A percentile compares a stretch with the other conserved stretches of the same genome.
Evolutionary conservation across 2,329 filamentous ascomycete species (phyloP).

Genomic region (Hymenoscyphus albidus): DNA sequence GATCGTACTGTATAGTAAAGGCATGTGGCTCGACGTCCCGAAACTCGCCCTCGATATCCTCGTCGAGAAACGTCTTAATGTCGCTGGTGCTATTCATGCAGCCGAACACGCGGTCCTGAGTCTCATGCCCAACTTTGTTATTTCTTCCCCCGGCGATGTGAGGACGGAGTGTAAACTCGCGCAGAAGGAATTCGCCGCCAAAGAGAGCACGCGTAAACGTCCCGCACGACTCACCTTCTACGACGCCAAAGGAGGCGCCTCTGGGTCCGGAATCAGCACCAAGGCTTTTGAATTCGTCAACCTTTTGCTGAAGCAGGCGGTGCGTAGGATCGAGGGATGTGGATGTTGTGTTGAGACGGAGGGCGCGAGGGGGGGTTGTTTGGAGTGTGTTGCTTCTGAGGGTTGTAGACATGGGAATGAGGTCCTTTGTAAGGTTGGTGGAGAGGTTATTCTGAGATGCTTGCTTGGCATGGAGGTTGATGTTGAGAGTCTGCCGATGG

Average conservation of each 20-base stretch:
- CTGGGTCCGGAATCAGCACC: slow-evolving; percentile 79
- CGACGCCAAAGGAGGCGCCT: slow-evolving; percentile 83
- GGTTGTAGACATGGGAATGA: slow-evolving; percentile 80
- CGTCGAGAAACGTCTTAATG: slow-evolving; percentile 65
- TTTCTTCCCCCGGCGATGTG: slow-evolving; percentile 86
- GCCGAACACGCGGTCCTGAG: slow-evolving; percentile 88
- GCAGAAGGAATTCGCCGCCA: slow-evolving; percentile 78
- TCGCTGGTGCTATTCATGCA: slow-evolving; percentile 87
- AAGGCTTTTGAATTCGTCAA: slow-evolving; percentile 95
- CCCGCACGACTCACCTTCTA: slow-evolving; percentile 91
- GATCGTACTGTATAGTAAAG: slow-evolving; percentile 78
- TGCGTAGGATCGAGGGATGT: slow-evolving; percentile 72
- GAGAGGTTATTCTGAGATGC: slow-evolving; percentile 73
- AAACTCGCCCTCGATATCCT: slow-evolving; percentile 75
- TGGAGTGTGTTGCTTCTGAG: slow-evolving; percentile 86
- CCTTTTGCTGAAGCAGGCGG: slow-evolving; percentile 68
- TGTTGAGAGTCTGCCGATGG: slow-evolving; percentile 80
- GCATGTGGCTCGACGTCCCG: slow-evolving; percentile 94
- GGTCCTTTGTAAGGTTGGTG: slow-evolving; percentile 90
- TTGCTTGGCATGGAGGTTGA: slow-evolving; percentile 76
- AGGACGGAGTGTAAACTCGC: slow-evolving; percentile 90
- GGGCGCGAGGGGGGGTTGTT: slow-evolving; percentile 67
- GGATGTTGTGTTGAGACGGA: slow-evolving; percentile 47
- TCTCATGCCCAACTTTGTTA: slow-evolving; percentile 85
- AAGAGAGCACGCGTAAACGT: slow-evolving; percentile 68